Conservation (phyloP, 2,329 filamentous ascomycete species). For the Thielaviopsis punctulata region DNA sequence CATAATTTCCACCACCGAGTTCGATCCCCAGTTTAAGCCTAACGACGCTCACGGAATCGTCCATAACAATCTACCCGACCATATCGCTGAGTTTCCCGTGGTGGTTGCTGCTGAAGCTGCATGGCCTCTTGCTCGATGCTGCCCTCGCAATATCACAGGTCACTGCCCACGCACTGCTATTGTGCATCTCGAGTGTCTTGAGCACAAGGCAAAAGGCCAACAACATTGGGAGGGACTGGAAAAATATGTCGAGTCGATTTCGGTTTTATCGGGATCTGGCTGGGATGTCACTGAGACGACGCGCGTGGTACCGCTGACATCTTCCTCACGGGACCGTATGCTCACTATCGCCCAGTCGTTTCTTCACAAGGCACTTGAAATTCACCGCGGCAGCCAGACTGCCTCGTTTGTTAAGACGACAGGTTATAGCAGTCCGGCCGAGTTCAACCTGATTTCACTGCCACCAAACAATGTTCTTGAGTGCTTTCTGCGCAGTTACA, state of each 20-base stretch:
- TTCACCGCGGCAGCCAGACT: conserved; percentile 32
- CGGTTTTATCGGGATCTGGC: conserved; percentile 15
- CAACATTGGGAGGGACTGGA: conserved; percentile 28
- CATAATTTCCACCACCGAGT: conserved; percentile 26
- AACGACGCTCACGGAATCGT: conserved; percentile 17
- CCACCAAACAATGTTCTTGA: conserved; percentile 50
- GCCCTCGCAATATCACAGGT: conserved; percentile 26
- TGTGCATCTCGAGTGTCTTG: conserved; percentile 32
- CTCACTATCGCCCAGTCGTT: conserved; percentile 56
- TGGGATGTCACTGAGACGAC: conserved; percentile 22
- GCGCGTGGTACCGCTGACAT: conserved; percentile 27
- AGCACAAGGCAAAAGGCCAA: conserved; percentile 30
- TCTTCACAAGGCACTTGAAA: conserved; percentile 52
- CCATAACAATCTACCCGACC: conserved; percentile 14
- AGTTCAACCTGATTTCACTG: conserved; percentile 46
- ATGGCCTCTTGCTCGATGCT: conserved; percentile 36
- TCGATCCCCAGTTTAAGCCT: conserved; percentile 20
- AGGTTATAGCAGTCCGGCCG: conserved; percentile 28
- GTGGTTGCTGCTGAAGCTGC: conserved; percentile 30
- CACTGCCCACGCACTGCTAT: conserved; percentile 32
- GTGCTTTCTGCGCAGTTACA: conserved; percentile 48
- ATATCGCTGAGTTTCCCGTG: conserved; percentile 28
- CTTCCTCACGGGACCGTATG: conserved; percentile 46
- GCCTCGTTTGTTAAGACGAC: conserved; percentile 16
- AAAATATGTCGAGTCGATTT: conserved; percentile 21